Evolutionary conservation across 2,329 filamentous ascomycete genomes (phyloP).

Genomic region (Kalmusia sp.): DNA sequence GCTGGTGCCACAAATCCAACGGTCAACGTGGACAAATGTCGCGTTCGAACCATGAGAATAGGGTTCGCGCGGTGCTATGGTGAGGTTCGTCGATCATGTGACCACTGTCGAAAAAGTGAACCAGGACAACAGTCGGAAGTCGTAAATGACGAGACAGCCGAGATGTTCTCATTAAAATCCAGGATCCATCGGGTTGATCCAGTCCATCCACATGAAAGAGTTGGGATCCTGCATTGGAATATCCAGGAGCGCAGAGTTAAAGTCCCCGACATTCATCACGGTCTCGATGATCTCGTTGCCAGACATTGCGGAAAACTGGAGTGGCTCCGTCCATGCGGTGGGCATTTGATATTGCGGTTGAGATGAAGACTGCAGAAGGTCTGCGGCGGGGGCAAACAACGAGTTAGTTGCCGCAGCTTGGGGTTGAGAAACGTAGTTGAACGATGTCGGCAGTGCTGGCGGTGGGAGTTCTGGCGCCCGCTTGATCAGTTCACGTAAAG

Average conservation of each 20-base stretch:
- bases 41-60: too few species aligned
- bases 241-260: conserved; percentile 63
- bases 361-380: conserved; percentile 11
- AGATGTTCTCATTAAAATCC: conserved; percentile 22
- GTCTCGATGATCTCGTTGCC: conserved; percentile 72
- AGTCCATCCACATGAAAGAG: conserved; percentile 41
- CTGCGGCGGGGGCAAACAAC: conserved; percentile 11
- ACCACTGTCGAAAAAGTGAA: too few species aligned
- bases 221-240: conserved; percentile 64
- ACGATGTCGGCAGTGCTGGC: neutral
- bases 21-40: too few species aligned
- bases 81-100: too few species aligned
- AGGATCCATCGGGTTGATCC: conserved; percentile 43
- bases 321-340: conserved; percentile 30
- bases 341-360: conserved; percentile 22
- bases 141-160: too few species aligned
- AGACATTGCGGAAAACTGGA: conserved; percentile 74
- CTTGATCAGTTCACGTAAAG: conserved; percentile 56
- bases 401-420: conserved; percentile 10
- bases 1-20: too few species aligned
- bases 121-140: too few species aligned
- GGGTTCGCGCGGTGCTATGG: too few species aligned
- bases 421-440: conserved; percentile 17
- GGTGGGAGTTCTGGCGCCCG: conserved; percentile 28
- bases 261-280: conserved; percentile 68